Conservation (phyloP, 352 stramenopile genomes). For the Salisapilia sapeloensis region DNA sequence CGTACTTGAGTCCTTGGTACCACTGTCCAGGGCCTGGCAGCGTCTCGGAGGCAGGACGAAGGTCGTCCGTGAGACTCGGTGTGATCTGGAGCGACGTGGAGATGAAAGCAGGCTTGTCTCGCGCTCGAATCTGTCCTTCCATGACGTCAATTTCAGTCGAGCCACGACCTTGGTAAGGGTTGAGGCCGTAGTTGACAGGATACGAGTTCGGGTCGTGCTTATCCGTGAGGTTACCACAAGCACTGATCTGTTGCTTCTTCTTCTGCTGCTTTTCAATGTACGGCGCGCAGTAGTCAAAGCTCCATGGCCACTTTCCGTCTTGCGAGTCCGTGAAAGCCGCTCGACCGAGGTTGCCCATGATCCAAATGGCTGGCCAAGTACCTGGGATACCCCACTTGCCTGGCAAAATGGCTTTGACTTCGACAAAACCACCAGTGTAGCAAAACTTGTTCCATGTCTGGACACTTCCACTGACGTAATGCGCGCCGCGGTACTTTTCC, state of each 20-base stretch:
- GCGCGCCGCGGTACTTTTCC: conserved; percentile 48
- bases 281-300: conserved; percentile 83
- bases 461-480: conserved; percentile 87
- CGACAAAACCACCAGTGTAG: conserved; percentile 93
- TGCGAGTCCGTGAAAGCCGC: conserved; percentile 88
- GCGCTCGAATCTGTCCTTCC: conserved; percentile 65
- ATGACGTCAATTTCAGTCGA: conserved; percentile 96
- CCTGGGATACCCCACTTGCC: conserved; percentile 89
- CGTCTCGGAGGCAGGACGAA: conserved; percentile 37
- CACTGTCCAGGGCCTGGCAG: conserved; percentile 62
- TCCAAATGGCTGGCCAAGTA: conserved; percentile 95
- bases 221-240: conserved; percentile 88
- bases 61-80: conserved; percentile 43
- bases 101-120: conserved; percentile 81
- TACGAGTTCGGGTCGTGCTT: conserved; percentile 78
- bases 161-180: conserved; percentile 83
- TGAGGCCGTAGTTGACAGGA: conserved; percentile 82
- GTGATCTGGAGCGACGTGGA: conserved; percentile 90
- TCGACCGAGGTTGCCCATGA: conserved; percentile 95
- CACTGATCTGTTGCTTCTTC: conserved; percentile 87
- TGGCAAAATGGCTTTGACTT: conserved; percentile 88
- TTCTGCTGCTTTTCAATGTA: conserved; percentile 80
- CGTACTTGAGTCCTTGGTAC: conserved; percentile 80
- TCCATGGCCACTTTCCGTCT: conserved; percentile 95
- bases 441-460: conserved; percentile 99